A percentile compares a stretch with the other conserved stretches of the same genome.
Evolutionary conservation across 148 eudicot genomes (phyloP).

Genomic region (Cornus florida): DNA sequence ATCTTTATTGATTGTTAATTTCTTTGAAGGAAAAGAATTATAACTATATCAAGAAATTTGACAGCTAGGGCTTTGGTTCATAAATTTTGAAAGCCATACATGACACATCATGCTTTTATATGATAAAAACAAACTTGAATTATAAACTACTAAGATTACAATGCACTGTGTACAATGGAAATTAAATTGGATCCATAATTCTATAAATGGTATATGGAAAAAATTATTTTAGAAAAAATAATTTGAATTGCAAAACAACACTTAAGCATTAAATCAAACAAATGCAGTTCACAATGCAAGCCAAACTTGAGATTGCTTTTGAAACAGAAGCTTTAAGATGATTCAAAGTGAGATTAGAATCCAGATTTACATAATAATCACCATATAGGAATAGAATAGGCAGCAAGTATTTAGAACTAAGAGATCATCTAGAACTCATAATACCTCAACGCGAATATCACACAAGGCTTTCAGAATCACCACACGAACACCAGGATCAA

Average conservation of each 20-base stretch:
- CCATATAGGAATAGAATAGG: neutral
- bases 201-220: neutral
- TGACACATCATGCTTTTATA: neutral
- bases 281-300: constrained; percentile 1
- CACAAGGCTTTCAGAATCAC: constrained; percentile 88
- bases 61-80: neutral
- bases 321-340: neutral
- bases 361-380: constrained; percentile 1
- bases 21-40: neutral
- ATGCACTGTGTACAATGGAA: neutral
- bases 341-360: neutral
- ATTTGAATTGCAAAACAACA: neutral
- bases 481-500: constrained; percentile 85
- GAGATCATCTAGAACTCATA: constrained; percentile 5
- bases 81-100: neutral
- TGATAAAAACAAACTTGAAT: neutral
- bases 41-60: neutral
- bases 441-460: constrained; percentile 98
- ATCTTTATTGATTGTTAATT: too few species aligned
- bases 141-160: neutral
- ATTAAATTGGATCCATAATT: neutral
- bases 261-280: neutral
- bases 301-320: constrained; percentile 2
- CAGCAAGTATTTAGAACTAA: constrained; percentile 1
- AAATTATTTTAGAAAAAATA: neutral